Conservation (phyloP, 1,139 yeast species). For the Nadsonia starkeyi-henricii region DNA sequence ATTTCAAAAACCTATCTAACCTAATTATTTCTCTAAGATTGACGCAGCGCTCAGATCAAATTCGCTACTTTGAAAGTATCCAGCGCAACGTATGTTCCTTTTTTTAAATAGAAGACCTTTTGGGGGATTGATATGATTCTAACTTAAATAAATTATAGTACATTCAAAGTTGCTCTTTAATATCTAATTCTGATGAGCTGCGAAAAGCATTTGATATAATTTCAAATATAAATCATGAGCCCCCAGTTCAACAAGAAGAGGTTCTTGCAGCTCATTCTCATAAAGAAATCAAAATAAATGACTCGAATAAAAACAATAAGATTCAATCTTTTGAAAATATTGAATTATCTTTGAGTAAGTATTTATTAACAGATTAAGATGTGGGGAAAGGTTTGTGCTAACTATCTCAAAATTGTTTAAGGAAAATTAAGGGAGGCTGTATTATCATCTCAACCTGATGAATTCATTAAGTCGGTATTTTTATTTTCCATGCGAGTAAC, state of each 20-base stretch:
- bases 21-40: neutral
- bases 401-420: conserved; percentile 3
- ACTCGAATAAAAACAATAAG: neutral
- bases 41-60: conserved; percentile 3
- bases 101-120: too few relatives aligned
- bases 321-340: conserved; percentile 8
- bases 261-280: neutral
- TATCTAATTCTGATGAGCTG: conserved; percentile 1
- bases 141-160: neutral
- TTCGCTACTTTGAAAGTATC: conserved; percentile 1
- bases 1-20: neutral
- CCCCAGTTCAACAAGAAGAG: neutral
- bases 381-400: neutral
- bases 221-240: conserved; percentile 2
- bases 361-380: neutral
- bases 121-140: too few relatives aligned
- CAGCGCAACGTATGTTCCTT: conserved; percentile 1
- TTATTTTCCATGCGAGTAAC: conserved; percentile 12
- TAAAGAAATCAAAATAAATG: neutral
- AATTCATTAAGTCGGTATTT: conserved; percentile 10
- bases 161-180: conserved; percentile 1
- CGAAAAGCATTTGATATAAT: conserved; percentile 1
- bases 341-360: conserved; percentile 11
- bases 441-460: conserved; percentile 8
- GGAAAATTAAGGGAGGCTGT: conserved; percentile 15